These are phyloP conservation scores for Phyllostachys edulis DNA, from an alignment of 176 grass and related monocot species.

Conservation along the genomic window DNA sequence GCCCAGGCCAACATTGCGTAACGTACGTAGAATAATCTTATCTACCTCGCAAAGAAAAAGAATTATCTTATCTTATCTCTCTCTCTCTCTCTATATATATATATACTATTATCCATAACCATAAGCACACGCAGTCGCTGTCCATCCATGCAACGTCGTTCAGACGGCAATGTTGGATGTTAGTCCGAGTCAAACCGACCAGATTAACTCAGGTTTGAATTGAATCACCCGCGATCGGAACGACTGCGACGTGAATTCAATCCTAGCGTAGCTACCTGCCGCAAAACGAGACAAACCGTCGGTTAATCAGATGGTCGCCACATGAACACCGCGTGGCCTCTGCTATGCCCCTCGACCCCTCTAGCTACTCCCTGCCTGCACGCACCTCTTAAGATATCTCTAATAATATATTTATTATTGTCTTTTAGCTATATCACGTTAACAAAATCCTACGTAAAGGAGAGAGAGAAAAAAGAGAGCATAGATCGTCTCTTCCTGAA, in stretches of 20 bases:
- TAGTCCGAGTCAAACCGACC: constrained; percentile 15
- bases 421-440: too few relatives aligned
- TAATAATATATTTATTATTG: too few relatives aligned
- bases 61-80: background rate
- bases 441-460: too few relatives aligned
- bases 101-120: background rate
- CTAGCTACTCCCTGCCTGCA: too few relatives aligned
- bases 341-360: too few relatives aligned
- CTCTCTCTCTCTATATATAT: too few relatives aligned
- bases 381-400: too few relatives aligned
- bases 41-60: too few relatives aligned
- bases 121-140: background rate
- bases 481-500: too few relatives aligned
- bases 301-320: background rate
- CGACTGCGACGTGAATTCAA: background rate
- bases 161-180: background rate
- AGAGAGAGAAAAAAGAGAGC: too few relatives aligned
- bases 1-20: background rate
- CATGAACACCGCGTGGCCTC: background rate
- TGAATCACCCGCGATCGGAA: background rate
- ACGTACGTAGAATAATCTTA: background rate
- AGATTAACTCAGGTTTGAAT: constrained; percentile 27
- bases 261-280: background rate
- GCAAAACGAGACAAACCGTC: constrained; percentile 4
- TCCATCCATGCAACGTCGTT: background rate